Evolutionary conservation across 768 basidiomycete species (phyloP), one percentile per base, ranked within the genome.

Genomic region (Wakefieldia striispora): DNA sequence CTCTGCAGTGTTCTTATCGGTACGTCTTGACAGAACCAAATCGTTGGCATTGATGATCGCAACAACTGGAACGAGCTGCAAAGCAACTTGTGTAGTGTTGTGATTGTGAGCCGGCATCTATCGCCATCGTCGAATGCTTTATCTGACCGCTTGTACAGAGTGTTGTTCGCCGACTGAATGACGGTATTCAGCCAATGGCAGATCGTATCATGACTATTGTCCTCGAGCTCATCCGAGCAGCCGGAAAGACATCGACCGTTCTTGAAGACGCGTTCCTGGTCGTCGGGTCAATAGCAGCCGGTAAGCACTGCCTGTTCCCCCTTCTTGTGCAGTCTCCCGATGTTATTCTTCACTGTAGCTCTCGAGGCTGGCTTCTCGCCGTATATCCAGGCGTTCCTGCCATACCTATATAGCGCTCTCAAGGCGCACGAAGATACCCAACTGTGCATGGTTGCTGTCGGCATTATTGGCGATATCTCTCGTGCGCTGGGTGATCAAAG

Each of bases 31-130:
- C 60, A 95, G 83, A 91, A 89, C 67, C 95, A 98, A 72, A 88
- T 98, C 49, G 75, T 99, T 34, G 97, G 97, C 38, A 76, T 85
- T 16, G 97, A 99, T 69, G 97, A 99, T 64, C 85, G 91, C 54
- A 95, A 94, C 70, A 99, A 97, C 74, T 97, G 95, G 94, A 97
- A 97, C 63, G 95, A 99, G 66, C 77, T 99, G 21, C 95, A 97
- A 67, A 87, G 91, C 71, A 97, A 95, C 72, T 79, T 97, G 59
- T 97, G 94, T 67, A 84, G 87, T 56, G 89, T 97, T 40, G 77
- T 91, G 45, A 88, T 91, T 47, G 91, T 92, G 63, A 64, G 89
- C 74, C 36, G 6, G 36, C 7, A 6, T 24, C 12, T 43, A 40
- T 19, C 7, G 13, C 19, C 12, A 31, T 19, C 31, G 24, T 17